phyloP scores from a whole-genome alignment of 805 yeast genomes.

The Brettanomyces naardenensis region DNA sequence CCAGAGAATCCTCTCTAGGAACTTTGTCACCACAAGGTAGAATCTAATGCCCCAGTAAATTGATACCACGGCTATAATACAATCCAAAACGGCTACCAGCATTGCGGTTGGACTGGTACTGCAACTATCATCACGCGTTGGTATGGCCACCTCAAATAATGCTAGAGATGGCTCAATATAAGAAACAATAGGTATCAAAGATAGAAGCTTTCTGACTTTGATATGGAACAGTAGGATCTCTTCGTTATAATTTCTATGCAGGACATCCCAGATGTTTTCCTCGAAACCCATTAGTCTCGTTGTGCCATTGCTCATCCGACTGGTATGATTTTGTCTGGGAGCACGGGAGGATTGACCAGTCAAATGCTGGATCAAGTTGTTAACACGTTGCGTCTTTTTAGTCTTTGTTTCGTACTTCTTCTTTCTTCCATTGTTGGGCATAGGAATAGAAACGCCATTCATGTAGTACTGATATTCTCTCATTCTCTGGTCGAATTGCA shows the following conservation, averaged over 20 bases:
- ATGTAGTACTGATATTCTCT: conserved; percentile 14
- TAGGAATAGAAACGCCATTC: conserved; percentile 13
- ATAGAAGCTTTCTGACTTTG: not conserved
- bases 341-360: not conserved
- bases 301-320: not conserved
- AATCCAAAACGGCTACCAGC: conserved; percentile 1
- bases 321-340: not conserved
- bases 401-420: not conserved
- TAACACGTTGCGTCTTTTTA: not conserved
- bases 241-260: not conserved
- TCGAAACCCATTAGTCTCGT: not conserved
- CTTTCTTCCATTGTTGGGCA: not conserved
- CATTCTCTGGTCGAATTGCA: conserved; percentile 3
- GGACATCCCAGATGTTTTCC: not conserved
- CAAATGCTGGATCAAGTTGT: not conserved
- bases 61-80: not conserved
- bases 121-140: not conserved
- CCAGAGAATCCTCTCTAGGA: conserved; percentile 1
- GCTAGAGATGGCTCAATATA: conserved; percentile 2
- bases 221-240: conserved; percentile 3
- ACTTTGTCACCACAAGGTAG: not conserved
- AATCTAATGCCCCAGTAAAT: conserved; percentile 2
- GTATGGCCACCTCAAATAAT: conserved; percentile 1
- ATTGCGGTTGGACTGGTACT: conserved; percentile 1
- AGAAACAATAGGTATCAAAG: conserved; percentile 1